Base-by-base conservation (phyloP, 2,329 filamentous ascomycete genomes). In the Colletotrichum sp. region DNA sequence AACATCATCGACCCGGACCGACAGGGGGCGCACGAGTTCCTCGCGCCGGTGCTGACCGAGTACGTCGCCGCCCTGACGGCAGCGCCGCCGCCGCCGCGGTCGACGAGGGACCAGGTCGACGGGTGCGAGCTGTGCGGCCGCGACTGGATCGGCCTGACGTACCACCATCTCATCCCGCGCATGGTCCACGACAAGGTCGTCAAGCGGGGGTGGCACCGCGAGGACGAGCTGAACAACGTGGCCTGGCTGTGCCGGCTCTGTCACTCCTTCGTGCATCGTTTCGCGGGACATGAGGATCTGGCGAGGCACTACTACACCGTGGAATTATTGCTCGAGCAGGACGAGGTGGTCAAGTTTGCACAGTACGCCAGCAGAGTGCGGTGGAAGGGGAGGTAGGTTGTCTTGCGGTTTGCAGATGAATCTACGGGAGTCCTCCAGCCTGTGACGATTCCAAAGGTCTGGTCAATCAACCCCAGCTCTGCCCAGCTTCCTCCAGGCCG, bases 161-260 rank as follows among this genome's bases (percentile, higher is more conserved):
- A 97, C 82, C 95, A 98, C 81, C 95, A 97, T 85, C 86, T 98
- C 58, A 96, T 98, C 70, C 95, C 95, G n/a, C 90, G 92, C 55
- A 90, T 91, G 58, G 92, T 95, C 75, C 95, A 97, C 83, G 92
- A 90, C 9, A 95, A 95, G 82, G 94, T 91, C 5, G 82, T 95
- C 52, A 95, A 94, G 87, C 88, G 94, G 56, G 94, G 93, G 2
- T 97, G 95, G 95, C 94, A 96, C 85, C 89, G 90, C 5, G 91
- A 92, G 77, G 94, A 94, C 83, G 91, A 92, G 84, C 83, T 97
- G 83, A 92, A 94, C 80, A 95, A 92, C 81, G 95, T 97, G 24
- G 95, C 95, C 15, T 97, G 95, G 95, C 84, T 98, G 78, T 97
- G 95, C 84, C 89, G 95, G 66, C 94, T 95, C 4, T 98, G 95